Percentiles rank a stretch among this genome's conserved stretches.
Evolutionary conservation across 1,139 yeast genomes (phyloP).

Genomic region (Groenewaldozyma auringiensis): DNA sequence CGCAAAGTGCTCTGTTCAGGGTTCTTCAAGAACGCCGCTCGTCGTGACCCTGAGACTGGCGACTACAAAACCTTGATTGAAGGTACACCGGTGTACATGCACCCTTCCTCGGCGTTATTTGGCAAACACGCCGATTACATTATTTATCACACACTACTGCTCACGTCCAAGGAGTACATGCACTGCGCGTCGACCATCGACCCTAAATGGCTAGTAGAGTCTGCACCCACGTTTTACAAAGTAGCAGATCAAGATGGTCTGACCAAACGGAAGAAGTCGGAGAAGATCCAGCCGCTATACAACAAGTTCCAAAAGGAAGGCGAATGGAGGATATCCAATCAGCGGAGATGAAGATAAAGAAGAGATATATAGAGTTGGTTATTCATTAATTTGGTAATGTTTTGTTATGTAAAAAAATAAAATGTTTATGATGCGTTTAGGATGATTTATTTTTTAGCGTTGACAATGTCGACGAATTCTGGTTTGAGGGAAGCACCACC

Average conservation of each 20-base stretch:
- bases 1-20: constrained; percentile 78
- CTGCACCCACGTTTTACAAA: constrained; percentile 82
- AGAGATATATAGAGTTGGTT: background rate
- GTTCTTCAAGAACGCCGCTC: constrained; percentile 77
- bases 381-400: too few relatives aligned
- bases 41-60: constrained; percentile 67
- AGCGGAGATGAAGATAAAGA: background rate
- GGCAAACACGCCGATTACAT: constrained; percentile 72
- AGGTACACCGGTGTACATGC: constrained; percentile 71
- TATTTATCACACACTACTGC: constrained; percentile 70
- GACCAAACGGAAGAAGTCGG: constrained; percentile 38
- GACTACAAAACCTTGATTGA: constrained; percentile 66
- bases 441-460: constrained; percentile 68
- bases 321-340: constrained; percentile 30
- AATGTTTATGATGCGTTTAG: too few relatives aligned
- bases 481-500: constrained; percentile 99
- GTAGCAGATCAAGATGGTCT: constrained; percentile 38
- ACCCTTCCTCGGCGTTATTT: constrained; percentile 79
- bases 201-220: constrained; percentile 75
- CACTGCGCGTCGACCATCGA: constrained; percentile 76
- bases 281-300: constrained; percentile 56
- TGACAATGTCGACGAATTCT: constrained; percentile 91
- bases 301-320: constrained; percentile 25
- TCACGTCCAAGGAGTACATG: constrained; percentile 88
- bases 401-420: too few relatives aligned